phyloP scores from a whole-genome alignment of 352 stramenopile genomes.

The Globisporangium emineosum region DNA sequence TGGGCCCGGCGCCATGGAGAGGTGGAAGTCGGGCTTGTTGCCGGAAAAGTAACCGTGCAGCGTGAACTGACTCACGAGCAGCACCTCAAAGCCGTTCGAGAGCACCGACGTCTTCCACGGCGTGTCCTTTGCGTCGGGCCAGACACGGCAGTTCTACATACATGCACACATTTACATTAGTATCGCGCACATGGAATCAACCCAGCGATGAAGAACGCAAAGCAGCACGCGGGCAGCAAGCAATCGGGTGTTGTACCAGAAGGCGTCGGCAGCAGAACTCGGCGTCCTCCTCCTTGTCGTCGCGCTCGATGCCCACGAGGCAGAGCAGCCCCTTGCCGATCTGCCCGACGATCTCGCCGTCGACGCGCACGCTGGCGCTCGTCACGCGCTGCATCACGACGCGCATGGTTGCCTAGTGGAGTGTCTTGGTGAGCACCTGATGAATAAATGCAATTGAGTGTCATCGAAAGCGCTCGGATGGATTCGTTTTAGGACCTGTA shows the following conservation, averaged over 20 bases:
- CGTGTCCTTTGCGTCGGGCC: conserved; percentile 54
- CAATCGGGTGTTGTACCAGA: conserved; percentile 34
- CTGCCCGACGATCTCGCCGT: conserved; percentile 66
- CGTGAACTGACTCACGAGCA: conserved; percentile 88
- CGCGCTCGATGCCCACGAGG: conserved; percentile 68
- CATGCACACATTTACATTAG: neutral
- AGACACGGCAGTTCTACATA: conserved; percentile 71
- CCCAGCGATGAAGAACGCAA: neutral
- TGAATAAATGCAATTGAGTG: neutral
- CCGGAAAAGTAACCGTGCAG: conserved; percentile 74
- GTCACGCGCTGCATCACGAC: conserved; percentile 81
- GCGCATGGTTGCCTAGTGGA: conserved; percentile 44
- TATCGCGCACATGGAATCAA: neutral
- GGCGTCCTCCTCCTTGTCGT: conserved; percentile 80
- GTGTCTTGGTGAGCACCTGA: neutral
- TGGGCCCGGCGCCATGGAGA: conserved; percentile 63
- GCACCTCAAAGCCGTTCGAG: conserved; percentile 64
- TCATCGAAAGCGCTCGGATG: neutral
- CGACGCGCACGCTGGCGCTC: conserved; percentile 74
- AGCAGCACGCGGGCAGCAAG: neutral
- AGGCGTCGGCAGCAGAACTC: conserved; percentile 80
- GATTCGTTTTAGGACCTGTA: too few species aligned
- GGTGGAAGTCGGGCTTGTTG: conserved; percentile 87
- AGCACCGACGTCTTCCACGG: conserved; percentile 70
- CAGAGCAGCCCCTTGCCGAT: conserved; percentile 79